phyloP scores from a whole-genome alignment of 2,329 filamentous ascomycete species.

The Xylaria sp. region DNA sequence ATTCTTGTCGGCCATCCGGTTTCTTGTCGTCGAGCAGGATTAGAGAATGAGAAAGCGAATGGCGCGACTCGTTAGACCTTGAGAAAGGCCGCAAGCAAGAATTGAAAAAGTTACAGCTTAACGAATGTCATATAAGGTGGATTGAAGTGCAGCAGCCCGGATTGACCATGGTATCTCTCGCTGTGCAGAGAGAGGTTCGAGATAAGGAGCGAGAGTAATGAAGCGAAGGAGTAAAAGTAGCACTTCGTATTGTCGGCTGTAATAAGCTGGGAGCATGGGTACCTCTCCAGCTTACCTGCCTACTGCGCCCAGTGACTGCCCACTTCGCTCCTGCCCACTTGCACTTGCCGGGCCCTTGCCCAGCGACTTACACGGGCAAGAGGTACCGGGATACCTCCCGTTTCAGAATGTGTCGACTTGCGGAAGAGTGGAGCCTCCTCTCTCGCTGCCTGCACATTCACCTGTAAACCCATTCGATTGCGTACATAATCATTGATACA shows the following conservation, averaged over 20 bases:
- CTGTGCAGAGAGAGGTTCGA: slow-evolving; percentile 16
- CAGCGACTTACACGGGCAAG: too few species aligned
- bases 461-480: background rate
- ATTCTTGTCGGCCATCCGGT: slow-evolving; percentile 49
- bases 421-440: background rate
- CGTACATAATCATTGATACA: background rate
- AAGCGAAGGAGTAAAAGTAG: background rate
- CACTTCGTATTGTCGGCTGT: background rate
- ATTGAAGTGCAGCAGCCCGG: slow-evolving; percentile 4
- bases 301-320: too few species aligned
- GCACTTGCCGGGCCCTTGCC: background rate
- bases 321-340: background rate
- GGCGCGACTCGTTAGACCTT: background rate
- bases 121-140: slow-evolving; percentile 19
- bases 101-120: slow-evolving; percentile 11
- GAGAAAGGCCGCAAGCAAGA: slow-evolving; percentile 1
- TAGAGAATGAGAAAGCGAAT: slow-evolving; percentile 1
- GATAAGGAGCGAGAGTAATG: slow-evolving; percentile 18
- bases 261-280: background rate
- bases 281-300: background rate
- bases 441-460: background rate
- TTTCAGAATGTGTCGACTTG: too few species aligned
- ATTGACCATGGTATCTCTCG: slow-evolving; percentile 13
- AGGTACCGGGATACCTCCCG: too few species aligned
- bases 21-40: slow-evolving; percentile 2